Conservation (phyloP, 106 monocot species). For the Alisma plantagoaquatica region DNA sequence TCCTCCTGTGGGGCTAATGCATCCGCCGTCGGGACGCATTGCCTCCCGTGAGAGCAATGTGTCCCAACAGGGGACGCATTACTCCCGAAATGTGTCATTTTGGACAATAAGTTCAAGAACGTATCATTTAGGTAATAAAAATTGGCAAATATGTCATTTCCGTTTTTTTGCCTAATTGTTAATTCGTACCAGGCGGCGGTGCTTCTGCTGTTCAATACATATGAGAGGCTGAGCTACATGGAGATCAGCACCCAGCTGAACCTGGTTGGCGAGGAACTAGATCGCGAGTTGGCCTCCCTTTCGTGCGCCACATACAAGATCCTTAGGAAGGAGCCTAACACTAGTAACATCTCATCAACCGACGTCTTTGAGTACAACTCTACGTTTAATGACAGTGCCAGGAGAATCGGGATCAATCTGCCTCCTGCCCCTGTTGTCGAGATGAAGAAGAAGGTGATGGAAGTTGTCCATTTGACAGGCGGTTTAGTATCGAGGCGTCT, state of each 20-base stretch:
- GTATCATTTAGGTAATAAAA: too few relatives aligned
- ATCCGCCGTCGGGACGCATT: too few relatives aligned
- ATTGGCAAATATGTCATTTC: too few relatives aligned
- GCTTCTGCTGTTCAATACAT: slow-evolving; percentile 83
- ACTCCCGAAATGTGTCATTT: too few relatives aligned
- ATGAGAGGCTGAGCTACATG: slow-evolving; percentile 45
- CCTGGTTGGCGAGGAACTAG: slow-evolving; percentile 37
- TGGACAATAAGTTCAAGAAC: too few relatives aligned
- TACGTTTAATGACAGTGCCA: slow-evolving; percentile 63
- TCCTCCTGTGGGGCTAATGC: too few relatives aligned
- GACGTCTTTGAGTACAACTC: slow-evolving; percentile 69
- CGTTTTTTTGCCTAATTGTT: too few relatives aligned
- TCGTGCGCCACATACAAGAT: slow-evolving; percentile 77
- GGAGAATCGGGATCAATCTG: slow-evolving; percentile 72
- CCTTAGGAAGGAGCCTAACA: slow-evolving; percentile 65
- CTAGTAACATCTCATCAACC: slow-evolving; percentile 58
- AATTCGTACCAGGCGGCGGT: slow-evolving; percentile 93
- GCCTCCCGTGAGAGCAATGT: too few relatives aligned
- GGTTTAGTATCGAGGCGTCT: slow-evolving; percentile 72
- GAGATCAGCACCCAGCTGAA: slow-evolving; percentile 61
- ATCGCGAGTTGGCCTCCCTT: slow-evolving; percentile 82
- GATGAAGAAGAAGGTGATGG: slow-evolving; percentile 68
- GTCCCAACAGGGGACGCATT: too few relatives aligned
- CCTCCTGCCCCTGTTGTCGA: too few relatives aligned
- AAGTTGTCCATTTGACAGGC: slow-evolving; percentile 83